phyloP scores from a whole-genome alignment of 108 stramenopile genomes.

The Cyclotella sp. region DNA sequence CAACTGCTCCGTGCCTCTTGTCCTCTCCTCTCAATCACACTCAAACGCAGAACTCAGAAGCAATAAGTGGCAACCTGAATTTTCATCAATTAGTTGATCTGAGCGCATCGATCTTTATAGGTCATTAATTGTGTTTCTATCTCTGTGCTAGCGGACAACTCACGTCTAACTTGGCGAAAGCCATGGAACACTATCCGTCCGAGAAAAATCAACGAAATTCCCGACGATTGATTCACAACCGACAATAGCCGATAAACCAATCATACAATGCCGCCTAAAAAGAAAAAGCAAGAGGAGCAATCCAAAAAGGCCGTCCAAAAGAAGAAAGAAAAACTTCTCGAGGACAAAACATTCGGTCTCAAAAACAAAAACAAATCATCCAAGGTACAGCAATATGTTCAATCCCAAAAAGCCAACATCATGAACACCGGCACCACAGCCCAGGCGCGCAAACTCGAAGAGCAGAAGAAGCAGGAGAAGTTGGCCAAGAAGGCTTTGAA shows the following conservation, averaged over 20 bases:
- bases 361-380: constrained; percentile 93
- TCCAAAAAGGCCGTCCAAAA: constrained; percentile 88
- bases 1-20: too few species aligned
- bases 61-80: too few species aligned
- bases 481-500: constrained; percentile 65
- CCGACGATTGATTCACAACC: background rate
- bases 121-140: too few species aligned
- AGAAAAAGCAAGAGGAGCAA: constrained; percentile 52
- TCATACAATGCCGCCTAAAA: constrained; percentile 62
- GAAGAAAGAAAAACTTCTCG: constrained; percentile 84
- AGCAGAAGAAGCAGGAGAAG: constrained; percentile 70
- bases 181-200: too few species aligned
- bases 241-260: background rate
- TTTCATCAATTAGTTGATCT: too few species aligned
- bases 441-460: constrained; percentile 61
- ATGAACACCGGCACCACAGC: constrained; percentile 76
- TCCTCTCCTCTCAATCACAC: too few species aligned
- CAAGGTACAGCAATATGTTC: constrained; percentile 70
- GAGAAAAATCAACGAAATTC: background rate
- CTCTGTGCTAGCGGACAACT: too few species aligned
- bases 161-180: too few species aligned
- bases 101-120: too few species aligned
- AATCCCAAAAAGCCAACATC: constrained; percentile 61
- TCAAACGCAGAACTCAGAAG: too few species aligned
- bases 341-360: constrained; percentile 90